These are phyloP conservation scores for Strobilomyces dryophilus DNA, from an alignment of 768 basidiomycete species.

Conservation along the genomic window DNA sequence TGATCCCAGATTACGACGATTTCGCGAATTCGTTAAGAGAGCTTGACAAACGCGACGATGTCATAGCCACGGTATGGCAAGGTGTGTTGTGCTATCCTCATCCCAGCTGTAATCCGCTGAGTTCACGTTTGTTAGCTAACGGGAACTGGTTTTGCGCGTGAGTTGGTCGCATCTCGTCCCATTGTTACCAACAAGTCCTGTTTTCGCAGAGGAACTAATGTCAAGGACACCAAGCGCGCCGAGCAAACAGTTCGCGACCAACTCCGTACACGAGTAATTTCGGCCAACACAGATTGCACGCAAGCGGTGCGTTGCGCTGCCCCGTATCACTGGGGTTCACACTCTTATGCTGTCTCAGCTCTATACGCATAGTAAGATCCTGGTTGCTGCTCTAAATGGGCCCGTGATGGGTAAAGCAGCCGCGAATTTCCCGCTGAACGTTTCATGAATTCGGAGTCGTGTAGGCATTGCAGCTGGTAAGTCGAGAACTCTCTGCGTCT, in stretches of 20 bases:
- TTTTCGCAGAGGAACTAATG: constrained; percentile 52
- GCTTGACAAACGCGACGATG: constrained; percentile 57
- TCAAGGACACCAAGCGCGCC: constrained; percentile 29
- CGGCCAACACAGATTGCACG: constrained; percentile 55
- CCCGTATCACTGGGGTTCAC: background rate
- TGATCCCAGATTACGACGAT: constrained; percentile 51
- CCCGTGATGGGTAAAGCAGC: constrained; percentile 62
- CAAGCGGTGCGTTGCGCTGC: constrained; percentile 49
- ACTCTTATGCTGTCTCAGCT: constrained; percentile 36
- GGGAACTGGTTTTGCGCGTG: constrained; percentile 76
- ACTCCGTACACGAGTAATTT: constrained; percentile 43
- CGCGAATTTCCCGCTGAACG: background rate
- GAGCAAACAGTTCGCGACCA: constrained; percentile 39
- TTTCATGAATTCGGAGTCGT: background rate
- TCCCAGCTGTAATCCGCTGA: background rate
- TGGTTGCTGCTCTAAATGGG: constrained; percentile 70
- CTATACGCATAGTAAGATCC: constrained; percentile 63
- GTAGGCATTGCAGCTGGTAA: constrained; percentile 65
- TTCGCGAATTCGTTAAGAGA: constrained; percentile 55
- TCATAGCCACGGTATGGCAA: constrained; percentile 65
- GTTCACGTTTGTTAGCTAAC: constrained; percentile 37
- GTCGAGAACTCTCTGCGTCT: background rate
- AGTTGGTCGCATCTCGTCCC: constrained; percentile 21
- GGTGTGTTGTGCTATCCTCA: constrained; percentile 32
- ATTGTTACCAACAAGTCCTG: background rate